These are phyloP conservation scores for Phytopythium oedochilum DNA, from an alignment of 352 stramenopile species.

Conservation along the genomic window DNA sequence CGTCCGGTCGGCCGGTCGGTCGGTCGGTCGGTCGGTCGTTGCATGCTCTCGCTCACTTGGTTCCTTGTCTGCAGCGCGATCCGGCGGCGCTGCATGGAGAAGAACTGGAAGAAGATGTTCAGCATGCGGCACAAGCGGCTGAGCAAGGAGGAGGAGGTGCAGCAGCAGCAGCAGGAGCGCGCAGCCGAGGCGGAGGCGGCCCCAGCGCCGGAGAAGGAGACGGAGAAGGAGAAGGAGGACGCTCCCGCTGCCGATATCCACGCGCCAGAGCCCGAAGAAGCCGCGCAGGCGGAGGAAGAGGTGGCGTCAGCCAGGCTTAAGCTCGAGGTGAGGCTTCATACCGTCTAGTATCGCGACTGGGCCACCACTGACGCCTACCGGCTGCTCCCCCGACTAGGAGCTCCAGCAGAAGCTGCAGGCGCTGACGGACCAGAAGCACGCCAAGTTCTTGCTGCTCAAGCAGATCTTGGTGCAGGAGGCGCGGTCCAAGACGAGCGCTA, in stretches of 20 bases:
- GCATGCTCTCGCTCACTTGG: background rate
- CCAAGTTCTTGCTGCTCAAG: conserved; percentile 70
- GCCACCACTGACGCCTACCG: no score
- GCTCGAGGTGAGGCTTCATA: conserved; percentile 22
- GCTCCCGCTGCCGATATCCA: background rate
- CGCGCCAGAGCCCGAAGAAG: background rate
- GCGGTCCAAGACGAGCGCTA: conserved; percentile 30
- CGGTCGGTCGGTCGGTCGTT: background rate
- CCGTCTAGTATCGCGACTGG: no score
- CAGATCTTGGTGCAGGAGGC: conserved; percentile 67
- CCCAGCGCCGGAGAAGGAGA: conserved; percentile 5
- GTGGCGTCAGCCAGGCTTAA: conserved; percentile 22
- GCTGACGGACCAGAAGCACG: conserved; percentile 66
- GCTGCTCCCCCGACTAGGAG: conserved; percentile 18
- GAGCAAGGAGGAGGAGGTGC: conserved; percentile 6
- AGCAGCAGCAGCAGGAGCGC: background rate
- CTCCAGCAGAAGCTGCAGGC: conserved; percentile 40
- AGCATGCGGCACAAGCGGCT: conserved; percentile 37
- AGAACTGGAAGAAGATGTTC: conserved; percentile 81
- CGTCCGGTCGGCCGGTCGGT: background rate
- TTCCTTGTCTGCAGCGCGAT: conserved; percentile 39
- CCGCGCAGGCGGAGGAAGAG: conserved; percentile 13
- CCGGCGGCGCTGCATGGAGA: conserved; percentile 60
- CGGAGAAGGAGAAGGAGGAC: conserved; percentile 5
- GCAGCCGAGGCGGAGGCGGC: conserved; percentile 2